Conservation (phyloP, 1,284 basidiomycete species). For the Malassezia cuniculi region DNA sequence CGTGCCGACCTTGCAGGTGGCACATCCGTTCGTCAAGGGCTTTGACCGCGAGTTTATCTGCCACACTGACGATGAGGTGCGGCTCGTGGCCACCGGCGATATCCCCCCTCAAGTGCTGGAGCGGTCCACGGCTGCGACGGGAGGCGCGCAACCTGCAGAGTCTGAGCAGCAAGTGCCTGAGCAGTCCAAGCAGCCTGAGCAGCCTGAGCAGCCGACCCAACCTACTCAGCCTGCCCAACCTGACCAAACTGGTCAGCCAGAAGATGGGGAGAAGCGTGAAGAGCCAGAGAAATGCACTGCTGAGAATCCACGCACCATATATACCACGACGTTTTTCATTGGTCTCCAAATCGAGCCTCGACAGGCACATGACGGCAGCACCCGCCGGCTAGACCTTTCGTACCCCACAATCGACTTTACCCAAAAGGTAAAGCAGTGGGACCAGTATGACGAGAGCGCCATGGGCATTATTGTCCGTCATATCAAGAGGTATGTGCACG, state of each 20-base stretch:
- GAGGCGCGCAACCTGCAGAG: slow-evolving; percentile 35
- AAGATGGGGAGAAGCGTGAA: slow-evolving; percentile 21
- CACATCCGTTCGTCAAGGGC: slow-evolving; percentile 89
- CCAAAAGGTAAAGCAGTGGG: slow-evolving; percentile 90
- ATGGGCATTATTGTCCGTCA: slow-evolving; percentile 93
- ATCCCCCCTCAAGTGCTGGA: slow-evolving; percentile 36
- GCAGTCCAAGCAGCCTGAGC: slow-evolving; percentile 27
- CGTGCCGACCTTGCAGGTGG: slow-evolving; percentile 75
- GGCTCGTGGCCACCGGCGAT: slow-evolving; percentile 35
- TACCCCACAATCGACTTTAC: slow-evolving; percentile 93
- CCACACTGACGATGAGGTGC: slow-evolving; percentile 56
- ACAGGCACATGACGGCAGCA: slow-evolving; percentile 46
- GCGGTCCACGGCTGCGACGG: slow-evolving; percentile 34
- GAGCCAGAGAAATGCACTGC: slow-evolving; percentile 24
- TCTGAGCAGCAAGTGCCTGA: slow-evolving; percentile 35
- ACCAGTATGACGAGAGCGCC: slow-evolving; percentile 75
- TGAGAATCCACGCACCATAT: slow-evolving; percentile 53
- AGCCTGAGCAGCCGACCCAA: too few species aligned
- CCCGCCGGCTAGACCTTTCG: slow-evolving; percentile 77
- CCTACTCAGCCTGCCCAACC: too few species aligned
- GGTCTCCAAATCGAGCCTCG: slow-evolving; percentile 85
- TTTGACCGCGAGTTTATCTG: slow-evolving; percentile 80
- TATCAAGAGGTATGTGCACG: slow-evolving; percentile 61
- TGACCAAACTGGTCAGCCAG: too few species aligned
- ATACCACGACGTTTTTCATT: slow-evolving; percentile 92